phyloP scores from a whole-genome alignment of 208 protist species.

The Perkinsela sp. region DNA sequence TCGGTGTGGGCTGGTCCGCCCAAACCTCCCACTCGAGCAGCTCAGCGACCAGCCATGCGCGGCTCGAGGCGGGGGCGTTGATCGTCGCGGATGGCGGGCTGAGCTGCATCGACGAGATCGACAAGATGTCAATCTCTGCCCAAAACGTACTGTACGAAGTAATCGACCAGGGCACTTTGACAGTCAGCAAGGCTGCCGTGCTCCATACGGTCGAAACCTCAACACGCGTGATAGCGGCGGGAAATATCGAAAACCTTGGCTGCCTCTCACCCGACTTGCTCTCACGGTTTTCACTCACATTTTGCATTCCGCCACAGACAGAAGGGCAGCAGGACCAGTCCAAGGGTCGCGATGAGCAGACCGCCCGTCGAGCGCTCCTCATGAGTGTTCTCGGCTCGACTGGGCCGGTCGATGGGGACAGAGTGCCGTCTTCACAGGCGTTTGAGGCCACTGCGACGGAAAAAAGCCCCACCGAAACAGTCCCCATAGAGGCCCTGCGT shows the following conservation, averaged over 20 bases:
- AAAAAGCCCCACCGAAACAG: not conserved
- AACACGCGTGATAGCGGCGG: constrained; percentile 85
- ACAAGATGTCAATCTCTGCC: constrained; percentile 84
- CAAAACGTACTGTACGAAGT: constrained; percentile 94
- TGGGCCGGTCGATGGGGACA: not conserved
- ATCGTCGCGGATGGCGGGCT: constrained; percentile 85
- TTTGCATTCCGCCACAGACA: not conserved
- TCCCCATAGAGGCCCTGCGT: not conserved
- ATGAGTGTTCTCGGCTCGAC: not conserved
- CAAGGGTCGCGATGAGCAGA: not conserved
- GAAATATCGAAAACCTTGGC: constrained; percentile 25
- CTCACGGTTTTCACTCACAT: not conserved
- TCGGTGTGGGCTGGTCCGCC: constrained; percentile 19
- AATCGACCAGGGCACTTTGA: constrained; percentile 97
- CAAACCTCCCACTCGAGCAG: constrained; percentile 46
- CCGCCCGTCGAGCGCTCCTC: not conserved
- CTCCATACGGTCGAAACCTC: constrained; percentile 83
- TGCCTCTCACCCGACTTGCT: not conserved
- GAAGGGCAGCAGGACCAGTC: not conserved
- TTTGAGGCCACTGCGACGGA: not conserved
- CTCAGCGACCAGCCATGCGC: not conserved
- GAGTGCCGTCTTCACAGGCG: not conserved
- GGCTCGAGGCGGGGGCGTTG: constrained; percentile 86
- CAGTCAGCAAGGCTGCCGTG: constrained; percentile 89
- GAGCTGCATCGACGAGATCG: constrained; percentile 98